Base-by-base conservation (phyloP, 352 stramenopile genomes). In the Phytophthora podocarpi region DNA sequence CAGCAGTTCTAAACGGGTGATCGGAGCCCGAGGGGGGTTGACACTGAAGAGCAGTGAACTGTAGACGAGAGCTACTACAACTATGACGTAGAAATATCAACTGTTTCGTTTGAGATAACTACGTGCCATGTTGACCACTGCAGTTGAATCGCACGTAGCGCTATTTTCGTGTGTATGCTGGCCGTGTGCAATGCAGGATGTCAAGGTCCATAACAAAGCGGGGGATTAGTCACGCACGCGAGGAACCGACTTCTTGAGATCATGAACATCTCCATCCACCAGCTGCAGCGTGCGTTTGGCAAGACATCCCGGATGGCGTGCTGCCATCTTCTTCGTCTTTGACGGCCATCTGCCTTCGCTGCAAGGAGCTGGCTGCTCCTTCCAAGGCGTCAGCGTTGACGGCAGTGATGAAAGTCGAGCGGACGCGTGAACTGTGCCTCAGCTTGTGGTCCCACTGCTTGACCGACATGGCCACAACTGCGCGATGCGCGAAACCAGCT, bases 81-180 rank as follows among this genome's bases (percentile, higher is more conserved):
- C 30, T 59, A 35, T 52, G 40, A 32, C 37, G 34, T 62, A 28
- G 63, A 50, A 55, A 45, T 62, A 61, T 66, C 39, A 66, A 57
- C 10, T 60, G 50, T 55, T 55, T 54, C 34, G 59, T 67, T 67
- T 63, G 62, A 63, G 34, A 49, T 37, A 30, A 27, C 13, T 20
- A 31, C 12, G 16, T 31, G 12, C 28, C 30, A 26, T 16, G 9
- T 13, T 32, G 21, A 34, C n/a, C 34, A 46, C 35, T 27, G 12
- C 35, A 52, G 28, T 32, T 59, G 41, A 27, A 53, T 6, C 27
- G 13, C 28, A 31, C 30, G 31, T 54, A 42, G 24, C 47, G 15
- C 35, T 2, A 10, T 28, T 6, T 50, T 59, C 36, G 50, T 35
- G 36, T 59, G 27, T 36, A 50, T 16, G 18, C 26, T 58, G 23